Base-by-base conservation (phyloP, 108 stramenopile genomes). In the Stephanodiscus minutulus region DNA sequence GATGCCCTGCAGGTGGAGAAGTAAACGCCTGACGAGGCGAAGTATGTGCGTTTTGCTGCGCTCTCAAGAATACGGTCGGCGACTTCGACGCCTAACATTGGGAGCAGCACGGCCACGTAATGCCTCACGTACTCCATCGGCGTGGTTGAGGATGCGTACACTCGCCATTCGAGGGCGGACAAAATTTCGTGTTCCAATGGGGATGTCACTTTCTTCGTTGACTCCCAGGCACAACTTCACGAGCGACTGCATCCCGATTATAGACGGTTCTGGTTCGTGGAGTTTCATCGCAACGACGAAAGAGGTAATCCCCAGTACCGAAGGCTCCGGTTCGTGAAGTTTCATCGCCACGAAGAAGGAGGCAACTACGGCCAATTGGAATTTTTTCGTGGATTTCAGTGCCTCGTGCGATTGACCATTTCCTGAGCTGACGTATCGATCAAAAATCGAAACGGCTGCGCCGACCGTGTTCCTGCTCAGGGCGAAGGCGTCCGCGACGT, bases 341-440 rank as follows among this genome's bases (percentile, higher is more conserved):
- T 76, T 76, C 13, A 76, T 49, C 15, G 75, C 69, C 18, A 72
- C 64, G 61, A 71, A 76, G 21, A 76, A 64, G 31, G 44, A 64
- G 1, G 70, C 63, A 21, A 71, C 64, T 9, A 12, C 43, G n/a
- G 66, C 54, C 18, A 76, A 61, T 25, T 76, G 75, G 55, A 57
- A 73, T 33, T 21, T 12, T 47, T 61, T 37, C 33, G 58, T 66
- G 66, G 36, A 46, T 35, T 58, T 22, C 9, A 68, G 67, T 35
- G 13, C 53, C 55, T 43, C 36, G 55, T 21, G 15, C 9, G 66
- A 60, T 22, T 18, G 8, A 24, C 68, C 74, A 35, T 63, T 70
- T 11, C 33, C 55, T 17, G 61, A 70, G 60, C 39, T 62, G 36
- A 76, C 47, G 61, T 54, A 76, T 13, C 75, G 29, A 37, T 76